A percentile compares a stretch with the other conserved stretches of the same genome.
phyloP scores from a whole-genome alignment of 495 filamentous ascomycete genomes.

The Penicillium bialowiezense region DNA sequence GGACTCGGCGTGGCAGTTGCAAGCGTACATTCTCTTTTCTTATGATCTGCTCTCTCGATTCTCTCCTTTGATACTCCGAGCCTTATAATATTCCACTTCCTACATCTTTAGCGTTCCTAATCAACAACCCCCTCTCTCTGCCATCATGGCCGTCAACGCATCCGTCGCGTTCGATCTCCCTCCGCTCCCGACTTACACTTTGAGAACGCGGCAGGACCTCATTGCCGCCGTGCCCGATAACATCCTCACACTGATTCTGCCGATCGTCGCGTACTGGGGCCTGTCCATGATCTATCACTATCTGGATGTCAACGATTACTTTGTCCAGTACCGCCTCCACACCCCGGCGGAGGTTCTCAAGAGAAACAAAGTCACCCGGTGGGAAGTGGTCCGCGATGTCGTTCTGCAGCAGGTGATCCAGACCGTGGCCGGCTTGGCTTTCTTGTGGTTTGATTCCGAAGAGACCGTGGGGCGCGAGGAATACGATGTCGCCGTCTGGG shows the following conservation, averaged over 20 bases:
- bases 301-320: constrained; percentile 77
- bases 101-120: not conserved
- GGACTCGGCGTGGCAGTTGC: constrained; percentile 13
- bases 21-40: constrained; percentile 5
- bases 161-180: constrained; percentile 57
- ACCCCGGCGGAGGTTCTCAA: constrained; percentile 84
- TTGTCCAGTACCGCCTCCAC: constrained; percentile 85
- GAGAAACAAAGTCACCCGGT: constrained; percentile 80
- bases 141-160: constrained; percentile 39
- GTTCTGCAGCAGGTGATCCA: constrained; percentile 88
- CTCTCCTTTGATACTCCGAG: not conserved
- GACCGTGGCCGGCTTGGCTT: constrained; percentile 57
- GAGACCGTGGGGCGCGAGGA: constrained; percentile 71
- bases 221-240: constrained; percentile 78
- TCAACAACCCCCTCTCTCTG: constrained; percentile 1
- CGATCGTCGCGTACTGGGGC: constrained; percentile 85
- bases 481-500: constrained; percentile 82
- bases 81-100: not conserved
- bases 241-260: constrained; percentile 67
- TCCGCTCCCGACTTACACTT: constrained; percentile 71
- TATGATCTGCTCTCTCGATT: not conserved
- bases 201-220: constrained; percentile 64
- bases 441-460: constrained; percentile 62
- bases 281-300: constrained; percentile 84
- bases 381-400: constrained; percentile 82